Percentiles rank a stretch among this genome's conserved stretches.
Evolutionary conservation across 2,329 filamentous ascomycete species (phyloP).

Genomic region (Xylariales sp.): DNA sequence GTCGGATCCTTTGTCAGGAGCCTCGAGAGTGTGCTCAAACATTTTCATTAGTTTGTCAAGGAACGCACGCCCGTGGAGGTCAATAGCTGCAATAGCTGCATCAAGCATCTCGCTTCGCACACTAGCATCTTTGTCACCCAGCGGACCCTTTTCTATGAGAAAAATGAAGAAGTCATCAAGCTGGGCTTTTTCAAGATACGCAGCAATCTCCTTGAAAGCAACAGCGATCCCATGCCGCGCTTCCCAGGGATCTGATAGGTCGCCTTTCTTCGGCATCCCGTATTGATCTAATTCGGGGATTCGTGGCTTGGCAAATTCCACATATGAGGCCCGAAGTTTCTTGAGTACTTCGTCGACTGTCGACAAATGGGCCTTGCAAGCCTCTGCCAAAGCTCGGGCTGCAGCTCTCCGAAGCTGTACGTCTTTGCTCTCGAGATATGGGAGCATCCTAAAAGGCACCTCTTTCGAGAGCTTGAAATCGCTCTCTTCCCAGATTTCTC

Average conservation of each 20-base stretch:
- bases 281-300: constrained; percentile 84
- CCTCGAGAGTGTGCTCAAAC: constrained; percentile 84
- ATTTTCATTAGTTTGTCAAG: constrained; percentile 89
- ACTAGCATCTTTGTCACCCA: constrained; percentile 73
- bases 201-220: constrained; percentile 77
- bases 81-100: constrained; percentile 76
- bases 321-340: constrained; percentile 66
- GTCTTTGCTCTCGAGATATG: constrained; percentile 77
- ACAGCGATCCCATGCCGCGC: constrained; percentile 82
- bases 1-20: constrained; percentile 74
- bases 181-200: constrained; percentile 61
- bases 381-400: constrained; percentile 74
- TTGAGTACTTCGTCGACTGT: constrained; percentile 59
- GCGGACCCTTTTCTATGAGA: constrained; percentile 76
- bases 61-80: constrained; percentile 72
- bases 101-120: constrained; percentile 91
- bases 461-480: constrained; percentile 65
- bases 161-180: constrained; percentile 79
- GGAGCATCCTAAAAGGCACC: constrained; percentile 63
- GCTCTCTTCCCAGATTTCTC: constrained; percentile 94
- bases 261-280: constrained; percentile 88
- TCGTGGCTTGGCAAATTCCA: constrained; percentile 74
- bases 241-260: constrained; percentile 88
- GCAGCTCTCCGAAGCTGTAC: constrained; percentile 78
- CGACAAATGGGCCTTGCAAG: constrained; percentile 55